Base-by-base conservation (phyloP, 2,329 filamentous ascomycete species). In the Hymenoscyphus repandus region DNA sequence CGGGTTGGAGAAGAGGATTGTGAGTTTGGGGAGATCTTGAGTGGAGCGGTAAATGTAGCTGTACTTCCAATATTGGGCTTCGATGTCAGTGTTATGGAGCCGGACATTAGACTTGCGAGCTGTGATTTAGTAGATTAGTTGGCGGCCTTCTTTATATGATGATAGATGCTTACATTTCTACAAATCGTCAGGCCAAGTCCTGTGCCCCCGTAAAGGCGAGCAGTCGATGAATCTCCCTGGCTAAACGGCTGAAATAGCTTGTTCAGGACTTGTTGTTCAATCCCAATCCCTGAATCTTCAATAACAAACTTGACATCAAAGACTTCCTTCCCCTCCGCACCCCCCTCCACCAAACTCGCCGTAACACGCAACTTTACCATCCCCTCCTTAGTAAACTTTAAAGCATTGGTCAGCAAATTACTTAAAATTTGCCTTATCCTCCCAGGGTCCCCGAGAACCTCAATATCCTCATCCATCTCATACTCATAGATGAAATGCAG, bases 141-240 rank as follows among this genome's bases (percentile, higher is more conserved):
- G 7, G 13, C 3, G 18, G 30, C 5, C 20, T 11, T 31, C n/a
- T 11, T 5, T 12, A 12, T 10, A n/a, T 15, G 2, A 7, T 13
- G 18, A 20, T 6, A 22, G n/a, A 11, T 3, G 36, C 56, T 50
- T 32, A 59, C 59, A 49, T 61, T 61, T 45, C 53, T 58, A 4
- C 83, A 88, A 57, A 92, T 90, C n/a, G n/a, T n/a, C 66, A 92
- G 72, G 0, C 88, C 88, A 1, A 92, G 74, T 0, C 88, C 88
- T 0, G 83, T 88, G 0, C 88, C 88, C 13, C 88, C 88, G 57
- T 91, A 91, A 53, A 88, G 80, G 15, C 88, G 81, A 58, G 91
- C 86, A 0, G 87, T 90, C 34, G 82, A 81, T 1, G 86, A 83
- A 32, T 83, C 88, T 0, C 86, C 86, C 67, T 92, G 88, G 7